phyloP scores from a whole-genome alignment of 495 filamentous ascomycete species.

The Trichoderma erinaceum region DNA sequence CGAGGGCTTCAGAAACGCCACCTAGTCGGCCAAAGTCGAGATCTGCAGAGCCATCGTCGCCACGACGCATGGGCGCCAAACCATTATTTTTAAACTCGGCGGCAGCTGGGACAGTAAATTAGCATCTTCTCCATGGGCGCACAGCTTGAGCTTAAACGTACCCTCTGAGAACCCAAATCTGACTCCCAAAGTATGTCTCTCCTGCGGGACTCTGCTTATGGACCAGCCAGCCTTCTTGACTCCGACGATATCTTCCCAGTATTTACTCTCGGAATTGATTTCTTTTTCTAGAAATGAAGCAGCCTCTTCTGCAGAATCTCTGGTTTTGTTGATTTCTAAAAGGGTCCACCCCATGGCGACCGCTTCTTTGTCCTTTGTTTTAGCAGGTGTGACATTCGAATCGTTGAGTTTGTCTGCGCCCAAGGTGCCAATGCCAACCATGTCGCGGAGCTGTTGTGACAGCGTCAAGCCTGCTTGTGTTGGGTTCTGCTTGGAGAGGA shows the following conservation, averaged over 20 bases:
- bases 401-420: conserved; percentile 64
- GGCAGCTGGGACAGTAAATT: conserved; percentile 37
- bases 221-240: conserved; percentile 83
- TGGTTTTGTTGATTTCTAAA: conserved; percentile 65
- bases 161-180: conserved; percentile 79
- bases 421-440: conserved; percentile 66
- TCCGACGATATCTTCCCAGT: conserved; percentile 80
- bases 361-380: conserved; percentile 48
- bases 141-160: conserved; percentile 17
- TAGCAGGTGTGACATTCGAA: conserved; percentile 45
- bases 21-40: conserved; percentile 62
- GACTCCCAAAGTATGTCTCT: conserved; percentile 71
- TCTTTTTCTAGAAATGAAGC: conserved; percentile 68
- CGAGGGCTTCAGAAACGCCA: conserved; percentile 54
- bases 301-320: conserved; percentile 66
- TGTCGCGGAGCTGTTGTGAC: conserved; percentile 58
- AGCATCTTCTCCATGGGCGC: too few relatives aligned
- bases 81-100: conserved; percentile 71
- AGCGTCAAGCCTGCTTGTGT: conserved; percentile 62
- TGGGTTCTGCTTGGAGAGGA: conserved; percentile 71
- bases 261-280: conserved; percentile 69
- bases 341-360: conserved; percentile 74
- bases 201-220: conserved; percentile 63
- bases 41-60: conserved; percentile 64
- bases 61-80: conserved; percentile 66